Evolutionary conservation across 2,329 filamentous ascomycete species (phyloP).

Genomic region (Drechslerella dactyloides): DNA sequence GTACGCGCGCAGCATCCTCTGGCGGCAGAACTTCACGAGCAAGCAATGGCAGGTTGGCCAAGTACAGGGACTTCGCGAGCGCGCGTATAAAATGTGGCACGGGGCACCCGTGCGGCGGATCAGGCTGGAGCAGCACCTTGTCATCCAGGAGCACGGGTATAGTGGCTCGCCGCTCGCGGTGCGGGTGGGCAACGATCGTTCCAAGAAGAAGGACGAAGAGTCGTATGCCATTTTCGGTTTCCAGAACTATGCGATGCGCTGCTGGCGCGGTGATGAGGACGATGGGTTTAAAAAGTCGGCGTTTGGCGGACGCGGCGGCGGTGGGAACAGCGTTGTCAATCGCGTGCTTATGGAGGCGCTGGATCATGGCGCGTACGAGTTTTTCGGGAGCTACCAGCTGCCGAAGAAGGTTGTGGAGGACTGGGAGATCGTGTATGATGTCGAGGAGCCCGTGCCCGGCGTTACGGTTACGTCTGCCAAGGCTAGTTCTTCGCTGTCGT

Average conservation of each 20-base stretch:
- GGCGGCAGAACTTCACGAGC: slow-evolving; percentile 47
- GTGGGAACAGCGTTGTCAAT: slow-evolving; percentile 30
- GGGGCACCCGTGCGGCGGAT: slow-evolving; percentile 31
- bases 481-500: background rate
- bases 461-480: background rate
- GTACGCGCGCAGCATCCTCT: slow-evolving; percentile 45
- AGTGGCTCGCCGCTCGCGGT: slow-evolving; percentile 44
- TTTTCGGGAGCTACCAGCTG: slow-evolving; percentile 40
- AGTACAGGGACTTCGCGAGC: slow-evolving; percentile 32
- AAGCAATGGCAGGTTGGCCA: slow-evolving; percentile 47
- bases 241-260: slow-evolving; percentile 47
- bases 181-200: slow-evolving; percentile 34
- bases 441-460: slow-evolving; percentile 13
- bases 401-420: slow-evolving; percentile 38
- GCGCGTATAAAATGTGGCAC: slow-evolving; percentile 41
- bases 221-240: slow-evolving; percentile 45
- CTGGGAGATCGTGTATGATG: slow-evolving; percentile 46
- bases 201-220: slow-evolving; percentile 21
- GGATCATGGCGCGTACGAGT: slow-evolving; percentile 45
- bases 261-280: slow-evolving; percentile 34
- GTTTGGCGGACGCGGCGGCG: slow-evolving; percentile 19
- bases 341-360: slow-evolving; percentile 40
- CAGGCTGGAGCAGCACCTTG: slow-evolving; percentile 32
- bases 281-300: slow-evolving; percentile 38
- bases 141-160: slow-evolving; percentile 45